Conservation (phyloP, 192 early-diverging fungal species). For the Mortierella claussenii region DNA sequence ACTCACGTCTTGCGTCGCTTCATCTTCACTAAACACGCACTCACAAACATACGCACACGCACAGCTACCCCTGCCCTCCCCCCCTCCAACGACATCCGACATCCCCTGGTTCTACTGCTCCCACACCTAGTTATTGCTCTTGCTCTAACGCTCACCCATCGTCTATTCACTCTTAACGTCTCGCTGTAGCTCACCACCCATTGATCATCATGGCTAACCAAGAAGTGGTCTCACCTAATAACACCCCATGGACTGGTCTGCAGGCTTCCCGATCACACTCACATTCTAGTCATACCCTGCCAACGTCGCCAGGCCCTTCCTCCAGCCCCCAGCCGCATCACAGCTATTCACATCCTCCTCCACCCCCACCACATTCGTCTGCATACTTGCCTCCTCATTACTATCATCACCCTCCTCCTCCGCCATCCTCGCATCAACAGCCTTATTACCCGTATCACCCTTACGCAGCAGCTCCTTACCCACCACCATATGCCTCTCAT, state of each 20-base stretch:
- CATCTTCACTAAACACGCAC: neutral
- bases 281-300: neutral
- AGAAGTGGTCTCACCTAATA: slow-evolving; percentile 40
- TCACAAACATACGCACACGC: neutral
- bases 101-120: too few relatives aligned
- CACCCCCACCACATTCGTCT: slow-evolving; percentile 3
- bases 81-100: too few relatives aligned
- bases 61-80: too few relatives aligned
- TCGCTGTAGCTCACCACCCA: neutral
- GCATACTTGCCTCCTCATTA: slow-evolving; percentile 14
- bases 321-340: neutral
- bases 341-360: slow-evolving; percentile 1
- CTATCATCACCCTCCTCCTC: slow-evolving; percentile 24
- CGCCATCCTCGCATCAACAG: slow-evolving; percentile 21
- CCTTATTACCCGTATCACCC: slow-evolving; percentile 49
- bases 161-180: too few relatives aligned
- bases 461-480: slow-evolving; percentile 20
- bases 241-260: slow-evolving; percentile 41
- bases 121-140: too few relatives aligned
- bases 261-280: slow-evolving; percentile 9
- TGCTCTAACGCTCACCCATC: too few relatives aligned
- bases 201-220: slow-evolving; percentile 31
- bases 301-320: slow-evolving; percentile 3
- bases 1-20: too few relatives aligned
- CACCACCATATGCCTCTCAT: slow-evolving; percentile 23